Percentiles rank a stretch among this genome's conserved stretches.
Conservation (phyloP, 352 stramenopile genomes). For the Blastocystis sp. region DNA sequence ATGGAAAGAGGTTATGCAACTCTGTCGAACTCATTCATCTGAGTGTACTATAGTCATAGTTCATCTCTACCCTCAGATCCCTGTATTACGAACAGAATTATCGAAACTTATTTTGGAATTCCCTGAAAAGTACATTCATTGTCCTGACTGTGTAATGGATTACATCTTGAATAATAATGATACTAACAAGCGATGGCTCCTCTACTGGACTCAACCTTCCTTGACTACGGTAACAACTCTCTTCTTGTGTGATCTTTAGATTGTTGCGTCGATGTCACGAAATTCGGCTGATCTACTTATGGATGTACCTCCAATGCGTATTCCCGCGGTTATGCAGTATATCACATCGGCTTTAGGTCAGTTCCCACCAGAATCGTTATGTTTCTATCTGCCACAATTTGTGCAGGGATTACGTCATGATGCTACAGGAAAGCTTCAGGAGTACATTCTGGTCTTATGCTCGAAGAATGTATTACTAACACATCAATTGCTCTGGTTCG, state of each 20-base stretch:
- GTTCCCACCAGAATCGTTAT: constrained; percentile 35
- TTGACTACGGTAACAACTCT: constrained; percentile 8
- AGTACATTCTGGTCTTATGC: constrained; percentile 49
- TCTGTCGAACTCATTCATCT: constrained; percentile 4
- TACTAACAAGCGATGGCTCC: background rate
- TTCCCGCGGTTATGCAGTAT: constrained; percentile 2
- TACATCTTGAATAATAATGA: background rate
- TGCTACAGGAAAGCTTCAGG: constrained; percentile 12
- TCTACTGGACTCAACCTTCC: constrained; percentile 18
- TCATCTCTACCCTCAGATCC: constrained; percentile 5
- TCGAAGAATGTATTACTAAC: constrained; percentile 28
- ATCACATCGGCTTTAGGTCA: constrained; percentile 1
- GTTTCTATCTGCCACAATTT: constrained; percentile 57
- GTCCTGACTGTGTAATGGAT: background rate
- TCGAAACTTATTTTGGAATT: background rate
- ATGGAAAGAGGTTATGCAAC: constrained; percentile 47
- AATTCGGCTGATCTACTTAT: constrained; percentile 1
- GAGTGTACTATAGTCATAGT: constrained; percentile 7
- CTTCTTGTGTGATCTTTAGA: background rate
- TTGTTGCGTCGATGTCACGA: constrained; percentile 20
- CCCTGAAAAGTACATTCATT: constrained; percentile 34
- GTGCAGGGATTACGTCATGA: constrained; percentile 51
- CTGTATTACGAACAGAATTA: constrained; percentile 10
- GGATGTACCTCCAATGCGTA: constrained; percentile 4
- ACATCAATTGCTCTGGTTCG: constrained; percentile 48